These are phyloP conservation scores for Blastobotrys robertii DNA, from an alignment of 805 yeast species.

Conservation along the genomic window DNA sequence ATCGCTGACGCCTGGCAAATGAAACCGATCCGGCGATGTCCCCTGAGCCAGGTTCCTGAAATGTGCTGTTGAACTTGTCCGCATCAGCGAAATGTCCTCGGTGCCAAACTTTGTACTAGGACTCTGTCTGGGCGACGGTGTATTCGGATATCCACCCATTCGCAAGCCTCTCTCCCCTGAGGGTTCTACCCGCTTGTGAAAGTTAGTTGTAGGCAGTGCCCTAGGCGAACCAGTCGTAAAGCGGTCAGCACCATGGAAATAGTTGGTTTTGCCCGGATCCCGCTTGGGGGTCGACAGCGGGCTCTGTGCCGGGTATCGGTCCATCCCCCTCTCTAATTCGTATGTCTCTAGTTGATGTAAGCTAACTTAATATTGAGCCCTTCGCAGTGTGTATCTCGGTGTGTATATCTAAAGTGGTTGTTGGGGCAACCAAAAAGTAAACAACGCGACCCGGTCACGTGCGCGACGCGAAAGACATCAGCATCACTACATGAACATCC, in stretches of 20 bases:
- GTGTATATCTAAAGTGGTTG: conserved; percentile 5
- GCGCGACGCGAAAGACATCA: not conserved
- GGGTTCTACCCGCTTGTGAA: too few relatives aligned
- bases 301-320: too few relatives aligned
- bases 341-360: too few relatives aligned
- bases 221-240: too few relatives aligned
- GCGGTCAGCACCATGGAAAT: too few relatives aligned
- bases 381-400: not conserved
- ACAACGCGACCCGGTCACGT: not conserved
- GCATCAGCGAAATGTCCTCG: conserved; percentile 14
- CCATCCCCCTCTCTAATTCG: too few relatives aligned
- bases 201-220: too few relatives aligned
- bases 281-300: too few relatives aligned
- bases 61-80: conserved; percentile 17
- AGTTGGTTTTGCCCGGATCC: too few relatives aligned
- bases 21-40: conserved; percentile 3
- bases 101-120: conserved; percentile 1
- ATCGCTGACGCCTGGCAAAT: conserved; percentile 24
- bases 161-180: too few relatives aligned
- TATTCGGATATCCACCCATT: too few relatives aligned
- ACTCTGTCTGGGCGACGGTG: not conserved
- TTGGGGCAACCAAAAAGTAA: conserved; percentile 2
- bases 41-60: conserved; percentile 17
- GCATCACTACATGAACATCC: not conserved
- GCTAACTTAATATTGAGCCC: too few relatives aligned